Evolutionary conservation across 1,284 basidiomycete genomes (phyloP).

Genomic region (Ceratobasidium theobromae): DNA sequence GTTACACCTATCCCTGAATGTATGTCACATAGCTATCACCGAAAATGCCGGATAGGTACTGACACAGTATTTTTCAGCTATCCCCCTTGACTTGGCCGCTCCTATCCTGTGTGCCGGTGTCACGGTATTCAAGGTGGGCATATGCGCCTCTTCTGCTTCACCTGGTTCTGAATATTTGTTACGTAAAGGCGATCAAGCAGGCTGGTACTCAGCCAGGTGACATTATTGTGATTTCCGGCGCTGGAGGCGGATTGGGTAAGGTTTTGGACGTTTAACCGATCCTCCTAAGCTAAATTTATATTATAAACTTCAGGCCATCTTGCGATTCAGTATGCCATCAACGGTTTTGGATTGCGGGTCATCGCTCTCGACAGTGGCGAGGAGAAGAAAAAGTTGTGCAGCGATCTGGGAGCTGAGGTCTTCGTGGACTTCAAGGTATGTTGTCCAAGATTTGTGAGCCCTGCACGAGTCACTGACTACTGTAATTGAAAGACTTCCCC

Average conservation of each 20-base stretch:
- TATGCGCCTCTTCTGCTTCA: neutral
- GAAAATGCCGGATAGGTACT: slow-evolving; percentile 40
- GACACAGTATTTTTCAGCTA: slow-evolving; percentile 48
- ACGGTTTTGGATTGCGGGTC: slow-evolving; percentile 71
- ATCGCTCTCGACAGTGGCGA: slow-evolving; percentile 78
- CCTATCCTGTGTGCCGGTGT: slow-evolving; percentile 50
- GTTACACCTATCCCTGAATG: slow-evolving; percentile 21
- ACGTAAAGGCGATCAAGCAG: slow-evolving; percentile 76
- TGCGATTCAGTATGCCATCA: slow-evolving; percentile 73
- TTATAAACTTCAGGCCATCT: slow-evolving; percentile 41
- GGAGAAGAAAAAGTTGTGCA: slow-evolving; percentile 71
- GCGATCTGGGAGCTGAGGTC: slow-evolving; percentile 69
- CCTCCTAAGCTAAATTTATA: neutral
- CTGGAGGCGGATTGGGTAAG: slow-evolving; percentile 59
- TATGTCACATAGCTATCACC: neutral
- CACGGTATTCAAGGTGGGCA: slow-evolving; percentile 50
- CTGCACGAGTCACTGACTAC: neutral
- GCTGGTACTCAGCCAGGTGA: slow-evolving; percentile 70
- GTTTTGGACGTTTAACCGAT: neutral
- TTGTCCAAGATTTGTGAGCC: neutral
- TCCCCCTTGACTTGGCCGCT: slow-evolving; percentile 3
- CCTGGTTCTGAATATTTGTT: slow-evolving; percentile 41
- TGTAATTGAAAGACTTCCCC: slow-evolving; percentile 44
- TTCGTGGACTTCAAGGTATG: slow-evolving; percentile 75
- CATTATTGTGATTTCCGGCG: slow-evolving; percentile 79